Base-by-base conservation (phyloP, 2,329 filamentous ascomycete genomes). In the Aureobasidium subglaciale region DNA sequence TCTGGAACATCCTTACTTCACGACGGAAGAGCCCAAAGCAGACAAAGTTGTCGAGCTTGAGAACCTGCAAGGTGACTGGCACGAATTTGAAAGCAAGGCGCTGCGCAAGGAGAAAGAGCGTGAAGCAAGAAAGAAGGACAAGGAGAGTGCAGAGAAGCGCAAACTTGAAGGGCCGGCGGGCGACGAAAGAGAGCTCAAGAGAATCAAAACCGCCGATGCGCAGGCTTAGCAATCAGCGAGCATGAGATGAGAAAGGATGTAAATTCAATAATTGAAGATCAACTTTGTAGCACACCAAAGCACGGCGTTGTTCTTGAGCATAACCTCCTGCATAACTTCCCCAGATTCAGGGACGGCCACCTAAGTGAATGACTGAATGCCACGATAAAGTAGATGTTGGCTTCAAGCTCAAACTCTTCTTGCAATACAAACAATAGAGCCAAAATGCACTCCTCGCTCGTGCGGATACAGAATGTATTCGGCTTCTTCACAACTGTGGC, bases 71-170 rank as follows among this genome's bases (percentile, higher is more conserved):
- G 93, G 93, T 20, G 93, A 99, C 64, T 99, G 93, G 93, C 93
- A 99, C 68, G 93, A 99, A 68, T 96, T 97, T 65, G 93, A 99
- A 73, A 95, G 90, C 56, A 99, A 99, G 73, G 91, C 90, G 15
- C 78, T 96, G 24, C 81, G 93, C 29, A 93, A 93, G 63, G 91
- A 96, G 70, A 92, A 90, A 63, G 89, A 93, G 58, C 77, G 79
- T 59, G 81, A 84, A 63, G 76, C 75, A 16, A 70, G 79, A 53
- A 71, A 73, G 42, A 72, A 66, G 52, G 69, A 65, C 52, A 68
- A 66, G 62, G 73, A 73, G 60, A 73, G 76, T 56, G 73, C 73
- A 60, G 78, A 78, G 61, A 78, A 77, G 60, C 71, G 75, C 48
- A 78, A 75, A 40, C 57, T 58, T 32, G 64, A 56, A 11, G 41